These are phyloP conservation scores for Phlebiopsis flavidoalba DNA, from an alignment of 768 basidiomycete species.

Conservation along the genomic window DNA sequence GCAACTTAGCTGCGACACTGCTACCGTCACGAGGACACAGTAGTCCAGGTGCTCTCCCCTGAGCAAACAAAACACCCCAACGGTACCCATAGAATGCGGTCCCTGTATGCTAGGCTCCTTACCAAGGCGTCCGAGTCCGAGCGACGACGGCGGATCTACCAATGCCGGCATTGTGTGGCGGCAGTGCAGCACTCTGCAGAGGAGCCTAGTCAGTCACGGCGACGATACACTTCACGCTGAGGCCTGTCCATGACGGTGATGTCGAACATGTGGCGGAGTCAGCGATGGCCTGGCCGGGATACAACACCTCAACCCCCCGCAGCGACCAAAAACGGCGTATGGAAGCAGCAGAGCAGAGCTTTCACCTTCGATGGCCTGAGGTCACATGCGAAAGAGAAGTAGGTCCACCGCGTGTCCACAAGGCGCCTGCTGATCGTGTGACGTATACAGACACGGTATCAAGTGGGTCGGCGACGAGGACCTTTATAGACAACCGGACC, in stretches of 20 bases:
- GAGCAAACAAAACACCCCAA: not conserved
- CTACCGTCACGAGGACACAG: constrained; percentile 55
- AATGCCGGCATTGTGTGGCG: constrained; percentile 47
- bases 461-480: constrained; percentile 49
- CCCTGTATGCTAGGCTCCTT: constrained; percentile 8
- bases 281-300: not conserved
- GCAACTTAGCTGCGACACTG: constrained; percentile 49
- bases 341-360: not conserved
- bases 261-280: not conserved
- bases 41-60: constrained; percentile 29
- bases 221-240: not conserved
- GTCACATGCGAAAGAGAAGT: constrained; percentile 64
- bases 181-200: not conserved
- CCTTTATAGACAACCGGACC: constrained; percentile 27
- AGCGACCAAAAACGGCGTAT: not conserved
- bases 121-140: constrained; percentile 19
- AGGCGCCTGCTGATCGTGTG: constrained; percentile 10
- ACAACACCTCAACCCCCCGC: not conserved
- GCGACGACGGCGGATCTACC: constrained; percentile 35
- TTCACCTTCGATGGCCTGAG: constrained; percentile 47
- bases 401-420: constrained; percentile 17
- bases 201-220: not conserved
- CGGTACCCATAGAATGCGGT: constrained; percentile 23
- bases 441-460: constrained; percentile 42
- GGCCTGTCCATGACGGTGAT: not conserved